A percentile compares a stretch with the other conserved stretches of the same genome.
Conservation (phyloP, 371 early-diverging fungal species). For the Mortierella sp. region DNA sequence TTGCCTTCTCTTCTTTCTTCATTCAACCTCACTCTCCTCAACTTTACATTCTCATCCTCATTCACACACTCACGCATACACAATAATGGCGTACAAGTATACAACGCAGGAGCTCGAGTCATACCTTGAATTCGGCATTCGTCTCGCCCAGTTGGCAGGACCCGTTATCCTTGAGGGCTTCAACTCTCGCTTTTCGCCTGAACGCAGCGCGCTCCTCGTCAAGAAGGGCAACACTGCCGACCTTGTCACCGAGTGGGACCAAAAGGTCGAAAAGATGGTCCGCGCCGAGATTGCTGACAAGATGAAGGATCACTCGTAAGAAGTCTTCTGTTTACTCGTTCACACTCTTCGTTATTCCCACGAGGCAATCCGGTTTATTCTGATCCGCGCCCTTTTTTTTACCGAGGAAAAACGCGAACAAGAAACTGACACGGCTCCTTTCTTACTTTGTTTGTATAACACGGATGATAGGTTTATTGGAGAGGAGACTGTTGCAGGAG, state of each 20-base stretch:
- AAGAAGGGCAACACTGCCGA: slow-evolving; percentile 84
- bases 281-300: slow-evolving; percentile 68
- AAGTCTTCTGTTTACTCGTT: not conserved
- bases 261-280: slow-evolving; percentile 82
- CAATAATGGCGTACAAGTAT: slow-evolving; percentile 35
- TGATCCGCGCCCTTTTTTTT: not conserved
- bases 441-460: not conserved
- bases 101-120: slow-evolving; percentile 56
- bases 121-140: slow-evolving; percentile 68
- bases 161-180: slow-evolving; percentile 73
- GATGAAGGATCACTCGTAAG: slow-evolving; percentile 79
- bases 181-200: slow-evolving; percentile 65
- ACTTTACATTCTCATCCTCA: not conserved
- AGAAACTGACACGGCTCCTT: not conserved
- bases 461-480: slow-evolving; percentile 79
- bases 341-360: not conserved
- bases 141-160: slow-evolving; percentile 75
- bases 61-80: not conserved
- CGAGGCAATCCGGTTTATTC: not conserved
- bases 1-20: not conserved
- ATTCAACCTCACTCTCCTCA: not conserved
- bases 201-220: slow-evolving; percentile 62
- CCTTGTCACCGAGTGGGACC: slow-evolving; percentile 89
- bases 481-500: slow-evolving; percentile 83
- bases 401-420: not conserved